These are phyloP conservation scores for Nigrospora oryzae DNA, from an alignment of 2,329 filamentous ascomycete genomes.

Conservation along the genomic window DNA sequence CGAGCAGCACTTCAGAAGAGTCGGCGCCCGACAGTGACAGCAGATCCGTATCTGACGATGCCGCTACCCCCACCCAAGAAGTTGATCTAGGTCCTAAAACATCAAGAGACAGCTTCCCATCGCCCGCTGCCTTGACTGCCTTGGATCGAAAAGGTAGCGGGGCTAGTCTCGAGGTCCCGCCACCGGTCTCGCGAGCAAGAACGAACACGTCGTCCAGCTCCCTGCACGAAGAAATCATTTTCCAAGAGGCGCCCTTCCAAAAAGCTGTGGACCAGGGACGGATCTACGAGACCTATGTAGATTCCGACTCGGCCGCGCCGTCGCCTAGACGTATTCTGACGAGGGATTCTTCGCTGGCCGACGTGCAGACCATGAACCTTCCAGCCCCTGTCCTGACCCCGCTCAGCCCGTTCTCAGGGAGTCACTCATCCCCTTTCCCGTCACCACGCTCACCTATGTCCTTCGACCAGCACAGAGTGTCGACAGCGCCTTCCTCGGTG, in stretches of 20 bases:
- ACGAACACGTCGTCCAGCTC: constrained; percentile 41
- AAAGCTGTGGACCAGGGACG: constrained; percentile 30
- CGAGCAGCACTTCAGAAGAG: constrained; percentile 15
- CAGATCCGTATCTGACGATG: constrained; percentile 14
- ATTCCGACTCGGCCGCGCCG: constrained; percentile 31
- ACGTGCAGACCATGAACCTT: constrained; percentile 36
- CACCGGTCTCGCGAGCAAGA: constrained; percentile 29
- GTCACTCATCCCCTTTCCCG: constrained; percentile 56
- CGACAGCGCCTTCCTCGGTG: constrained; percentile 67
- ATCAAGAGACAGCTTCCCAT: constrained; percentile 7
- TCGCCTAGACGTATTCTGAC: constrained; percentile 33
- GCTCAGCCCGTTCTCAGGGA: constrained; percentile 58
- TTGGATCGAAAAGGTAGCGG: constrained; percentile 37
- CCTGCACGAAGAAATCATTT: constrained; percentile 41
- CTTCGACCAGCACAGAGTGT: constrained; percentile 64
- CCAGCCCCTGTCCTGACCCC: constrained; percentile 36
- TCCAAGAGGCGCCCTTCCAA: constrained; percentile 32
- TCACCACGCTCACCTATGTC: constrained; percentile 63
- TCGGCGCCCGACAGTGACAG: constrained; percentile 13
- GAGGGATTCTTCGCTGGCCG: constrained; percentile 40
- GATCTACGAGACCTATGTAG: constrained; percentile 24
- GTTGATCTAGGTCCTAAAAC: constrained; percentile 8
- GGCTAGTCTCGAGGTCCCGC: constrained; percentile 30
- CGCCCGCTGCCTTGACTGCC: constrained; percentile 12
- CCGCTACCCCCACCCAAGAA: constrained; percentile 22